phyloP scores from a whole-genome alignment of 1,284 basidiomycete species.

The Pyrrhoderma noxium region DNA sequence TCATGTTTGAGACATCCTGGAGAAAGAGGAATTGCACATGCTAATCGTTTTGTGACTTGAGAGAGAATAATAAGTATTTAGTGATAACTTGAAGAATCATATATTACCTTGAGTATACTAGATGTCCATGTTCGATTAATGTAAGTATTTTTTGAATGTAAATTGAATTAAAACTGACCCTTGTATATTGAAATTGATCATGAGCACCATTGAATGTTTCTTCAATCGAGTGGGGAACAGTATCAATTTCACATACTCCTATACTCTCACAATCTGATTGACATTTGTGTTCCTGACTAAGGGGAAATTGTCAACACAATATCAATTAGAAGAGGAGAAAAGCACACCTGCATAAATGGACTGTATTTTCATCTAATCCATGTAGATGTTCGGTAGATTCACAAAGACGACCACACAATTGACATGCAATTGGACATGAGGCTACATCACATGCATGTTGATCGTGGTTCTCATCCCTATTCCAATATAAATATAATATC shows the following conservation, averaged over 20 bases:
- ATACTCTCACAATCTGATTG: slow-evolving; percentile 32
- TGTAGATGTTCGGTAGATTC: slow-evolving; percentile 45
- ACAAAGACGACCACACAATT: slow-evolving; percentile 48
- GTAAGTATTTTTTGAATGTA: not conserved
- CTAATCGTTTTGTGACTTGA: slow-evolving; percentile 36
- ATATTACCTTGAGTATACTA: slow-evolving; percentile 25
- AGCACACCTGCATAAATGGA: slow-evolving; percentile 56
- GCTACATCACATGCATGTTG: slow-evolving; percentile 42
- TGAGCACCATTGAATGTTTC: slow-evolving; percentile 45
- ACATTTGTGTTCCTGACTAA: slow-evolving; percentile 46
- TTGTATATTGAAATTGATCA: slow-evolving; percentile 43
- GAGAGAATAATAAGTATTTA: slow-evolving; percentile 16
- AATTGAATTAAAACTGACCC: slow-evolving; percentile 26
- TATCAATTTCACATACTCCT: slow-evolving; percentile 53
- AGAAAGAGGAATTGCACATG: slow-evolving; percentile 40
- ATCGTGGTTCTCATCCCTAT: slow-evolving; percentile 39
- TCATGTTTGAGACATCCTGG: slow-evolving; percentile 35
- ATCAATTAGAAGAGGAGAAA: not conserved
- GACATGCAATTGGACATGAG: slow-evolving; percentile 43
- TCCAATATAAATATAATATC: not conserved
- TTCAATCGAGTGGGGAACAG: slow-evolving; percentile 47
- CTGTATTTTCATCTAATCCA: slow-evolving; percentile 31
- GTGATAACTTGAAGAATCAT: too few relatives aligned
- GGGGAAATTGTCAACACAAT: not conserved
- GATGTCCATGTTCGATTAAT: not conserved